Evolutionary conservation across 2,329 filamentous ascomycete genomes (phyloP).

Genomic region (Colletotrichum sp.): DNA sequence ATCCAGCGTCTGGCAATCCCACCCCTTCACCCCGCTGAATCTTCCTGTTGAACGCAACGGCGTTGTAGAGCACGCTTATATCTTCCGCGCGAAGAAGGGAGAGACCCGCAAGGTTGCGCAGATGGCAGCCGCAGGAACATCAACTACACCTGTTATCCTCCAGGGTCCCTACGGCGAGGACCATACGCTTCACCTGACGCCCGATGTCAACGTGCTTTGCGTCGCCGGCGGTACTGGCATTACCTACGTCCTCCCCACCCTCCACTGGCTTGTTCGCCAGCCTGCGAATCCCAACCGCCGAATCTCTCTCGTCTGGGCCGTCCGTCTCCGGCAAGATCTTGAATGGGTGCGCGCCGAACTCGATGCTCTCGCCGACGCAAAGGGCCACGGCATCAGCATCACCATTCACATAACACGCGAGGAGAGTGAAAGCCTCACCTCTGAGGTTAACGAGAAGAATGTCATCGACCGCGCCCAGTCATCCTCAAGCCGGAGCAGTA

Average conservation of each 20-base stretch:
- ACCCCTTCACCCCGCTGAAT: constrained; percentile 72
- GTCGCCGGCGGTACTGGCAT: constrained; percentile 46
- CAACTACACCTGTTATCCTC: constrained; percentile 61
- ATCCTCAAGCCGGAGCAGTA: constrained; percentile 52
- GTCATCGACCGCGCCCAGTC: not conserved
- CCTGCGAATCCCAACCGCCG: constrained; percentile 36
- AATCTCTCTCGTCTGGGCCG: constrained; percentile 62
- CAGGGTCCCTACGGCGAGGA: constrained; percentile 67
- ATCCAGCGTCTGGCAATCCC: constrained; percentile 73
- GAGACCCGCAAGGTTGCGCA: constrained; percentile 63
- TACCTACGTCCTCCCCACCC: constrained; percentile 46
- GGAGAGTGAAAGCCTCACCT: not conserved
- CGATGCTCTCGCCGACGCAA: not conserved
- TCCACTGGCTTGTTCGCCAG: constrained; percentile 26
- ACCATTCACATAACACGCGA: not conserved
- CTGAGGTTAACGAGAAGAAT: not conserved
- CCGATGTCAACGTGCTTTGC: constrained; percentile 44
- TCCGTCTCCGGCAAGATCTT: constrained; percentile 45
- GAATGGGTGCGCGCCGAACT: constrained; percentile 3
- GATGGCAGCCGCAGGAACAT: constrained; percentile 34
- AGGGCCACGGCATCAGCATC: not conserved
- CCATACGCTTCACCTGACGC: constrained; percentile 43
- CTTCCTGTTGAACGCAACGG: constrained; percentile 48
- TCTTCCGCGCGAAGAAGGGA: constrained; percentile 62
- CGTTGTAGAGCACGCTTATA: constrained; percentile 56